Evolutionary conservation across 2,329 filamentous ascomycete genomes (phyloP).

Genomic region (Incumbomyces delicatus): DNA sequence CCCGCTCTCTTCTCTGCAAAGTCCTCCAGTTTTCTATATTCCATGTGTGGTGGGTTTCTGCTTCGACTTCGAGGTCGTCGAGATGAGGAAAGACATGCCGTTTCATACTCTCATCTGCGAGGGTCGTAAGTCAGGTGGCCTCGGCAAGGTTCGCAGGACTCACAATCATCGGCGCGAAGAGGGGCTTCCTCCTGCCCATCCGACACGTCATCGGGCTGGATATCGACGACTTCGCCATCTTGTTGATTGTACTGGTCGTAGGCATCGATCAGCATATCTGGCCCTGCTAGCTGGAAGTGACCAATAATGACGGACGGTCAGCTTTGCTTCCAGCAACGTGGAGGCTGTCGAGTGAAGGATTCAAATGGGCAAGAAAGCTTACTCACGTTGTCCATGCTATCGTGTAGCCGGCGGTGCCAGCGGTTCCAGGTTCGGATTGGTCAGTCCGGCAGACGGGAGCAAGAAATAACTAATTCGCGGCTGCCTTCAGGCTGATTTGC

Average conservation of each 20-base stretch:
- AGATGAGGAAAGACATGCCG: slow-evolving; percentile 65
- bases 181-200: slow-evolving; percentile 46
- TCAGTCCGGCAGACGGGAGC: too few species aligned
- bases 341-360: slow-evolving; percentile 8
- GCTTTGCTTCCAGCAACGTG: slow-evolving; percentile 13
- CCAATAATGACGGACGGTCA: slow-evolving; percentile 22
- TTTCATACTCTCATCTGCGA: slow-evolving; percentile 71
- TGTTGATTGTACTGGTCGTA: slow-evolving; percentile 51
- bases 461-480: not conserved
- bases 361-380: slow-evolving; percentile 6
- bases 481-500: not conserved
- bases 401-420: slow-evolving; percentile 9
- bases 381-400: slow-evolving; percentile 38
- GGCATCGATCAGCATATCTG: slow-evolving; percentile 54
- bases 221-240: slow-evolving; percentile 52
- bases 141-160: slow-evolving; percentile 15
- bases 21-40: slow-evolving; percentile 73
- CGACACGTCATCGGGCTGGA: slow-evolving; percentile 50
- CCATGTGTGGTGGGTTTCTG: slow-evolving; percentile 74
- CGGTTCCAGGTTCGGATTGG: not conserved
- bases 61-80: slow-evolving; percentile 70
- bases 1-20: slow-evolving; percentile 70
- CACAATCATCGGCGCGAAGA: slow-evolving; percentile 50
- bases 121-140: not conserved
- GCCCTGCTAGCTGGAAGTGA: slow-evolving; percentile 41